Evolutionary conservation across 495 filamentous ascomycete species (phyloP).

Genomic region (Venustampulla echinocandica): DNA sequence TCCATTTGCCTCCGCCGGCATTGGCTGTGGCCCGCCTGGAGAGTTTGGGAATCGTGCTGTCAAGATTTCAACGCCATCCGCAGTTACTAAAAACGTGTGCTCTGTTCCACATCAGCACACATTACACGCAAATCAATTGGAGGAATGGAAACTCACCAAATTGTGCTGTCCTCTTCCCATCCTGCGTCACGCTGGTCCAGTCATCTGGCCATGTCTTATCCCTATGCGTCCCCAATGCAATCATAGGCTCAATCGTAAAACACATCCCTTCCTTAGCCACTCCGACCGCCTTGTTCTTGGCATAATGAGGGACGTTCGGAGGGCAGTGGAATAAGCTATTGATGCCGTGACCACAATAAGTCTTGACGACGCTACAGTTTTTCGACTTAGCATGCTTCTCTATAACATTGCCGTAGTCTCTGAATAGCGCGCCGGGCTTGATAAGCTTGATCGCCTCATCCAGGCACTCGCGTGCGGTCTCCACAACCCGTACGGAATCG

Average conservation of each 20-base stretch:
- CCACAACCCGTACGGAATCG: slow-evolving; percentile 76
- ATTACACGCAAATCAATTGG: neutral
- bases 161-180: slow-evolving; percentile 76
- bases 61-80: slow-evolving; percentile 85
- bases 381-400: slow-evolving; percentile 76
- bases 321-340: slow-evolving; percentile 78
- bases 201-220: slow-evolving; percentile 87
- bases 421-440: slow-evolving; percentile 79
- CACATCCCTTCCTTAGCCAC: slow-evolving; percentile 83
- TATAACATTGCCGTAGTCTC: slow-evolving; percentile 74
- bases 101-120: slow-evolving; percentile 40
- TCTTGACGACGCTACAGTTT: slow-evolving; percentile 74
- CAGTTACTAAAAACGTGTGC: slow-evolving; percentile 90
- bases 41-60: slow-evolving; percentile 76
- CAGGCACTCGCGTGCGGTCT: slow-evolving; percentile 71
- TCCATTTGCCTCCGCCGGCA: slow-evolving; percentile 41
- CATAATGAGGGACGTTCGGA: slow-evolving; percentile 82
- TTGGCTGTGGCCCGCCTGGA: slow-evolving; percentile 72
- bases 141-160: slow-evolving; percentile 46
- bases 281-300: slow-evolving; percentile 84
- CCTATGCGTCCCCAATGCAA: slow-evolving; percentile 68
- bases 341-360: slow-evolving; percentile 87
- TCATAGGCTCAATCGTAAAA: slow-evolving; percentile 92
- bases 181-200: slow-evolving; percentile 79
- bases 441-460: slow-evolving; percentile 77